A percentile compares a stretch with the other conserved stretches of the same genome.
phyloP scores from a whole-genome alignment of 2,329 filamentous ascomycete genomes.

The Colletotrichum liriopes region DNA sequence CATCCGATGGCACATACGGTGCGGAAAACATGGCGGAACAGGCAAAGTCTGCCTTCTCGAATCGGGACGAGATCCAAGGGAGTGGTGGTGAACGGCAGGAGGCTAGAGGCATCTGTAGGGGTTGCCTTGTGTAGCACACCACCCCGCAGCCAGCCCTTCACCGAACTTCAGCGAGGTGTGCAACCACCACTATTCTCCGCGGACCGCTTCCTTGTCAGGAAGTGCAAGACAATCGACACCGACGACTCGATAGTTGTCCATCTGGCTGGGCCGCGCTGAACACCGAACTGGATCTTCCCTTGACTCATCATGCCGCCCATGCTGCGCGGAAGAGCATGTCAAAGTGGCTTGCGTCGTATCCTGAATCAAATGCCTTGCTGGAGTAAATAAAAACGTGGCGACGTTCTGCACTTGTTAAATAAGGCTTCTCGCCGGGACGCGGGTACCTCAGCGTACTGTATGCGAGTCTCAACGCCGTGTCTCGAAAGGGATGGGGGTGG shows the following conservation, averaged over 20 bases:
- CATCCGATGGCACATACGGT: not conserved
- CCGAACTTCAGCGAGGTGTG: conserved; percentile 29
- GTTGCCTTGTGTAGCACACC: conserved; percentile 21
- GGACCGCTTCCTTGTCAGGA: not conserved
- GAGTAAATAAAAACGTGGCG: conserved; percentile 3
- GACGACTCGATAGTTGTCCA: not conserved
- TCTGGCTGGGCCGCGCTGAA: not conserved
- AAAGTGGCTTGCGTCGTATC: not conserved
- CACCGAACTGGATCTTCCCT: not conserved
- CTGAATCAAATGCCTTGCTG: not conserved
- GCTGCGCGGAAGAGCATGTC: not conserved
- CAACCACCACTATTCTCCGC: not conserved
- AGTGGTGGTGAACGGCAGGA: not conserved
- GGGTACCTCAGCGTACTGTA: not conserved
- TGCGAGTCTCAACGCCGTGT: conserved; percentile 23
- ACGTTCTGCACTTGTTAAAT: conserved; percentile 25
- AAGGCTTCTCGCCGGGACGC: conserved; percentile 18
- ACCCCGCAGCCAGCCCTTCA: not conserved
- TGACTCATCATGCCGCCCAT: conserved; percentile 1
- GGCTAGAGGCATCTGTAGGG: conserved; percentile 4
- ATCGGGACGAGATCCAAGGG: not conserved
- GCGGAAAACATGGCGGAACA: conserved; percentile 1
- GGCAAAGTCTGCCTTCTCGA: conserved; percentile 10
- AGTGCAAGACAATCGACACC: not conserved
- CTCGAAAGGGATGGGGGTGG: not conserved